Base-by-base conservation (phyloP, 2,329 filamentous ascomycete genomes). In the Aurifilum marmelostoma region DNA sequence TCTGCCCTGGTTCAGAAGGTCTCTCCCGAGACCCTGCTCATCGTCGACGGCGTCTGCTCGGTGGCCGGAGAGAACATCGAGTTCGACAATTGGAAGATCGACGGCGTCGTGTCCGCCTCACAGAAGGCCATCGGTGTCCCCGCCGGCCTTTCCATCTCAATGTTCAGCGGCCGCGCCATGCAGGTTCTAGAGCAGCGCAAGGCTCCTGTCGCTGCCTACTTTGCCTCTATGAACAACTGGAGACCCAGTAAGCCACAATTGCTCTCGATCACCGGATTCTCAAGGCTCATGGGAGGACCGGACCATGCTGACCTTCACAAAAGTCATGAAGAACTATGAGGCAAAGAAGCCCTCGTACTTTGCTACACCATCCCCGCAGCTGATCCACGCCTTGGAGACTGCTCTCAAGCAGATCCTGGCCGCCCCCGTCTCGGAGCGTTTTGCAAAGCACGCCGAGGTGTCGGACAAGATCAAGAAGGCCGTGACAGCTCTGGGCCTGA, bases 291-390 rank as follows among this genome's bases (percentile, higher is more conserved):
- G 69, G 64, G 67, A 59, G 34, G 34, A 34, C 34, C 34, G 34
- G 37, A 47, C 27, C 29, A 37, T 58, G 29, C 69, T 73, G 37
- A 73, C 68, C 24, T n/a, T 41, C 34, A 27, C 21, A 92, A 60
- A 70, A 92, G 91, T 99, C 81, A 98, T 99, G 95, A 90, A 96
- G 83, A 98, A 97, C 83, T 99, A 99, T 81, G 96, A 99, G 83
- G 93, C 93, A 73, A 93, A 94, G 85, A 99, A 98, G 84, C 89
- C 96, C 50, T 97, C 94, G 2, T 99, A 99, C 85, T 99, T 99
- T 77, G 96, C 96, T 50, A 99, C 96, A 1, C 96, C 96, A 0
- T 94, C 94, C 5, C 96, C 96, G 18, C 96, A 99, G 82, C 88
- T 99, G 64, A 86, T 99, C 74, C 95, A 92, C 80, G 96, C 96